Base-by-base conservation (phyloP, 140 eudicot genomes). In the Bidens hawaiensis region DNA sequence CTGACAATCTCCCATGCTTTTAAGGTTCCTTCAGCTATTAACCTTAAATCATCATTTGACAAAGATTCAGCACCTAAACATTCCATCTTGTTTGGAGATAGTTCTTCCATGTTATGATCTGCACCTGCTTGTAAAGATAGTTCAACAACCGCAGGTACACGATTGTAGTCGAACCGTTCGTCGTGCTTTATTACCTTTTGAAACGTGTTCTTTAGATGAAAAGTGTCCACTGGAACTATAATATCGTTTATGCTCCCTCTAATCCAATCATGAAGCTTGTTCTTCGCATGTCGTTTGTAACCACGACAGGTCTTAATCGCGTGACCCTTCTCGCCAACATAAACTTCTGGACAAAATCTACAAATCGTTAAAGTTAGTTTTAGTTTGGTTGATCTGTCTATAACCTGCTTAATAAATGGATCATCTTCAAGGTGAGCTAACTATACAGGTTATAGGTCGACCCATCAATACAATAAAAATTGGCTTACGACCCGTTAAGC, bases 271-370 rank as follows among this genome's bases (percentile, higher is more conserved):
- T 88, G 97, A 62, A 62, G 67, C 73, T 76, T 81, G 24, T 78
- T 81, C 73, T 85, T 88, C 16, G 77, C 72, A 15, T 60, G 81
- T 22, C 73, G 84, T 70, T 75, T 84, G 77, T 65, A 79, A 62
- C 97, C 99, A 64, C 60, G 72, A 64, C 99, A 94, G 26, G 94
- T 81, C 72, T 75, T 79, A 22, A 94, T 94, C 56, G 78, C 42
- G 47, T 94, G 99, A 62, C 99, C 99, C 62, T 67, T 67, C 55
- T 88, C 87, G n/a, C 95, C 95, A 1, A 94, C 61, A 76, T 81
- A 85, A 46, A 88, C 95, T 78, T 94, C 99, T 41, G 95, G 81
- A 75, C 99, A 94, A 54, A 68, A 75, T 74, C 99, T 93, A 90
- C 47, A 65, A 33, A 49, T 28, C 15, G 10, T 3, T 7, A 43